Base-by-base conservation (phyloP, 345 rosid genomes). In the Crucihimalaya himalaica region DNA sequence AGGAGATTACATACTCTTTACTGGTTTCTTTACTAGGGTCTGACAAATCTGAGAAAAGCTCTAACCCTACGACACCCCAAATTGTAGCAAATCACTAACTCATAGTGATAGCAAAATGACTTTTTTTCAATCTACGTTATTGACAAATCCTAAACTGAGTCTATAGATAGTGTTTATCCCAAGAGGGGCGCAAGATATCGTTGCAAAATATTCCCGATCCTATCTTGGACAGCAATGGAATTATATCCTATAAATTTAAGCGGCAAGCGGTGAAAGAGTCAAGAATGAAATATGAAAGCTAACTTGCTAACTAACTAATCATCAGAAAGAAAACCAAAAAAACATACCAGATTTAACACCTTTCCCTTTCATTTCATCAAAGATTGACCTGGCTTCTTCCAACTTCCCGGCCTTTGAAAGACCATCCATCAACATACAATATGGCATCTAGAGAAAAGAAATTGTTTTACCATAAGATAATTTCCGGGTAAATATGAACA, bases 361-460 rank as follows among this genome's bases (percentile, higher is more conserved):
- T 80, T 86, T 89, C 74, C 52, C 81, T 73, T 79, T 79, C 86
- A 91, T 71, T 63, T 86, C 83, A 9, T 78, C 80, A 74, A 88
- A 94, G 65, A 94, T 42, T 65, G 76, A 73, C 79, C 63, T 89
- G 35, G 93, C 96, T 83, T 91, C 94, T 66, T 89, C 89, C 74
- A 85, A 78, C 69, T 19, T 79, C 28, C 95, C 93, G 60, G 86
- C 75, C 81, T 94, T 94, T 15, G 93, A 88, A 75, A 94, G 81
- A 74, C 94, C 90, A 77, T 94, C 97, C 93, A 94, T 91, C 83
- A 94, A 70, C 77, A 85, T 71, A 85, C 97, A 91, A 70, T 88
- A 94, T 13, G 98, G 94, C 87, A 91, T 89, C 98, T 94, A 72
- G 62, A 80, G 60, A 70, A 56, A 70, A 56, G 52, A 73, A 50